phyloP scores from a whole-genome alignment of 345 rosid species.

The Rubroshorea leprosula region DNA sequence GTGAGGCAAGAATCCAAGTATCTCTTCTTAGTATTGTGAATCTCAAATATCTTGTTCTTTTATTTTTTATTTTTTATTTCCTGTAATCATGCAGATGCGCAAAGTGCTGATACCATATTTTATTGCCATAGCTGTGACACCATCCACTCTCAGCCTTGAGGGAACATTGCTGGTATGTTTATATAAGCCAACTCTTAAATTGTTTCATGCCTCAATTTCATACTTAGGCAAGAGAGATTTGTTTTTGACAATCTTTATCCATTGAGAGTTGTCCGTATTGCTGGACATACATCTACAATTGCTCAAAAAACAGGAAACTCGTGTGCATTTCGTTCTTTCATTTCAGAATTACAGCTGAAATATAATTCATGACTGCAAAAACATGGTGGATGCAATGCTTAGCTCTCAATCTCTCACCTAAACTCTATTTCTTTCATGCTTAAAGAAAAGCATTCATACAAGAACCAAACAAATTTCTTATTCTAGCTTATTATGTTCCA shows the following conservation, averaged over 20 bases:
- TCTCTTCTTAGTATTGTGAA: too few species aligned
- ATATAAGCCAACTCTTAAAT: neutral
- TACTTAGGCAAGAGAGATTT: too few species aligned
- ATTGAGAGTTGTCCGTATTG: neutral
- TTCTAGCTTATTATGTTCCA: neutral
- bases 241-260: neutral
- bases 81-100: slow-evolving; percentile 67
- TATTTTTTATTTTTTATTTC: neutral
- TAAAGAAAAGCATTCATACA: neutral
- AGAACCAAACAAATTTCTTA: too few species aligned
- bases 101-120: slow-evolving; percentile 61
- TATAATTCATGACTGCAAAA: neutral
- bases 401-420: neutral
- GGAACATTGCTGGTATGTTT: slow-evolving; percentile 72
- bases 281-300: neutral
- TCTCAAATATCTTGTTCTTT: neutral
- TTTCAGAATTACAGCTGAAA: neutral
- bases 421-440: too few species aligned
- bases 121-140: slow-evolving; percentile 56
- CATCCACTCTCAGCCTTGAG: slow-evolving; percentile 72
- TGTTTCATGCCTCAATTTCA: neutral
- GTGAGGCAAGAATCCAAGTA: too few species aligned
- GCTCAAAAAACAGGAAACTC: slow-evolving; percentile 6
- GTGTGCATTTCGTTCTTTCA: slow-evolving; percentile 17
- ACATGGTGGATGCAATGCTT: neutral